phyloP scores from a whole-genome alignment of 2,329 filamentous ascomycete species.

The Verticillium zaregamsianum region DNA sequence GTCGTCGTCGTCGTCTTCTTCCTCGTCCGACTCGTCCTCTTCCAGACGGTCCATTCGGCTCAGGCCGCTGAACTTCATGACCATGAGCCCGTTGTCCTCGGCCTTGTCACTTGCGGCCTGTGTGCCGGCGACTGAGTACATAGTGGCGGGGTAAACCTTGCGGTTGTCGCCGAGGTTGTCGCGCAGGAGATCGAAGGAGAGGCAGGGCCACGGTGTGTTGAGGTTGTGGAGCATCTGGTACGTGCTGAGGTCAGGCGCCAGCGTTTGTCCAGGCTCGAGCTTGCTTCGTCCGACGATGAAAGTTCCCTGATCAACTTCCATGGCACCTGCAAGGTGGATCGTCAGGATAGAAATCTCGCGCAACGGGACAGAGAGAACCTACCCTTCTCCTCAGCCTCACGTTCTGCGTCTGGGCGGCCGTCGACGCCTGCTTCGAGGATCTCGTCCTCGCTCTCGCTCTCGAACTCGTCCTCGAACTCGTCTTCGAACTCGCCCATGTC shows the following conservation, averaged over 20 bases:
- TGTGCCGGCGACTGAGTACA: constrained; percentile 92
- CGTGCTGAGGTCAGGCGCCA: constrained; percentile 87
- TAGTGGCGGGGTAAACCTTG: constrained; percentile 88
- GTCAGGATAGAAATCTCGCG: neutral
- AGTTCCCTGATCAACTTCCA: constrained; percentile 91
- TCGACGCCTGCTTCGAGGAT: constrained; percentile 93
- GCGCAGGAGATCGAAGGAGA: constrained; percentile 89
- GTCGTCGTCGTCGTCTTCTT: constrained; percentile 69
- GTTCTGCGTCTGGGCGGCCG: constrained; percentile 84
- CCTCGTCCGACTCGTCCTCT: constrained; percentile 63
- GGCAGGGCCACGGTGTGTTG: constrained; percentile 92
- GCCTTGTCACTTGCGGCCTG: constrained; percentile 74
- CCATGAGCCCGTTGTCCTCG: constrained; percentile 88
- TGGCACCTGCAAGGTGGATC: constrained; percentile 50
- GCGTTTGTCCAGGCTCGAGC: constrained; percentile 83
- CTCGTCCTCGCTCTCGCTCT: constrained; percentile 86
- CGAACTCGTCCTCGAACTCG: constrained; percentile 89
- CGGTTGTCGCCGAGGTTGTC: constrained; percentile 85
- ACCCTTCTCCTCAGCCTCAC: constrained; percentile 84
- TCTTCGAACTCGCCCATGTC: constrained; percentile 86
- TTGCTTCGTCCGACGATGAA: constrained; percentile 95
- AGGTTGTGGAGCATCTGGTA: constrained; percentile 97
- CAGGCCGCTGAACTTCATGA: constrained; percentile 92
- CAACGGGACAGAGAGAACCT: constrained; percentile 11
- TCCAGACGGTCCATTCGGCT: constrained; percentile 76